Evolutionary conservation across 768 basidiomycete genomes (phyloP).

Genomic region (Cyclocybe cylindracea): DNA sequence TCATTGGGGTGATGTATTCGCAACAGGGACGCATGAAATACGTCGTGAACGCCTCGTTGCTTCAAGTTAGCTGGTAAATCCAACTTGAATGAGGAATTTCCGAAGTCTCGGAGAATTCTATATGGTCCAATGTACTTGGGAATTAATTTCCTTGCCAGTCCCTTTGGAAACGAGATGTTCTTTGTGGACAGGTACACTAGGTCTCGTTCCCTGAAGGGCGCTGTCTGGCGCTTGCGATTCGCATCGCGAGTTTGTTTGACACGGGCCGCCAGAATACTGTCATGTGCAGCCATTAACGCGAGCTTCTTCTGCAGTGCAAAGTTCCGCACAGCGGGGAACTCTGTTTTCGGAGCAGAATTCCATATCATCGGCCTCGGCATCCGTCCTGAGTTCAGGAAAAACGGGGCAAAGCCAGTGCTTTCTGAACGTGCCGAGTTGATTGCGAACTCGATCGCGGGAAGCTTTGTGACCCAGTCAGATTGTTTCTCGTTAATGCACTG

Average conservation of each 20-base stretch:
- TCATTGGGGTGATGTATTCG: slow-evolving; percentile 31
- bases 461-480: slow-evolving; percentile 28
- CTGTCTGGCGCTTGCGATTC: slow-evolving; percentile 17
- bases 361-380: slow-evolving; percentile 17
- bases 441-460: slow-evolving; percentile 24
- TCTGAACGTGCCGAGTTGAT: slow-evolving; percentile 13
- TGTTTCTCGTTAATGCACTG: slow-evolving; percentile 27
- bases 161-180: slow-evolving; percentile 11
- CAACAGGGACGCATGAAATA: slow-evolving; percentile 32
- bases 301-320: slow-evolving; percentile 14
- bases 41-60: slow-evolving; percentile 17
- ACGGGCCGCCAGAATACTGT: slow-evolving; percentile 29
- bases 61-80: slow-evolving; percentile 14
- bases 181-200: slow-evolving; percentile 17
- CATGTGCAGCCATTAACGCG: slow-evolving; percentile 29
- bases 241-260: slow-evolving; percentile 27
- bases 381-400: slow-evolving; percentile 14
- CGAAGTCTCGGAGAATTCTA: slow-evolving; percentile 8
- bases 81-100: slow-evolving; percentile 7
- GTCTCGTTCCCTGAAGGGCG: slow-evolving; percentile 9
- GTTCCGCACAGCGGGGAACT: slow-evolving; percentile 15
- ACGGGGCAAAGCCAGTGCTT: slow-evolving; percentile 16
- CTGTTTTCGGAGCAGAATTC: slow-evolving; percentile 2
- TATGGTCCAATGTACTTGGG: slow-evolving; percentile 20
- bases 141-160: slow-evolving; percentile 15